Conservation (phyloP, 192 early-diverging fungal genomes). For the Fimicolochytrium jonesii region DNA sequence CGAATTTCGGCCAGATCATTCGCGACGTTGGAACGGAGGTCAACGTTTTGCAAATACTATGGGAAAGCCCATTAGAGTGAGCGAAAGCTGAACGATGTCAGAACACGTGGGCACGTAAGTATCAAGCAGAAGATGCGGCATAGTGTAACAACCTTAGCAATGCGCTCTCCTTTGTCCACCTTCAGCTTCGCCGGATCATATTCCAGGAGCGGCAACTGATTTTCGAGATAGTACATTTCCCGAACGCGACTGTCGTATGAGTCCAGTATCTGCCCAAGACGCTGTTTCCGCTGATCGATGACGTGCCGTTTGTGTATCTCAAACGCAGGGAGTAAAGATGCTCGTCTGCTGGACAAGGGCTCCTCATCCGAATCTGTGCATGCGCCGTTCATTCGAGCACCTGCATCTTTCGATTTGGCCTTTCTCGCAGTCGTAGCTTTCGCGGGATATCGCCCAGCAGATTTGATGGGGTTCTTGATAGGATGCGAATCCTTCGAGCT, state of each 20-base stretch:
- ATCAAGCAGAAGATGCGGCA: slow-evolving; percentile 7
- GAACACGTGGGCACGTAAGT: slow-evolving; percentile 1
- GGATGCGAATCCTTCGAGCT: too few species aligned
- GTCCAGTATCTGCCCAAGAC: slow-evolving; percentile 44
- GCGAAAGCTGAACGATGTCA: not conserved
- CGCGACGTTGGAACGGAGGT: slow-evolving; percentile 12
- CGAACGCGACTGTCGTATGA: slow-evolving; percentile 50
- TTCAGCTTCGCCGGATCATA: slow-evolving; percentile 51
- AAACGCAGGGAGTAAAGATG: slow-evolving; percentile 39
- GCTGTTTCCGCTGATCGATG: slow-evolving; percentile 32
- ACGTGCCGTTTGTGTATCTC: slow-evolving; percentile 33
- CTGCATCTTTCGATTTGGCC: too few species aligned
- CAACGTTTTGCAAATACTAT: slow-evolving; percentile 8
- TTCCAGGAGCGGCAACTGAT: slow-evolving; percentile 42
- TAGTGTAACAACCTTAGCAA: slow-evolving; percentile 51
- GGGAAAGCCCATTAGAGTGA: too few species aligned
- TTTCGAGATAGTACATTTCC: slow-evolving; percentile 58
- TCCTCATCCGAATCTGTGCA: slow-evolving; percentile 8
- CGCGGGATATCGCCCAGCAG: too few species aligned
- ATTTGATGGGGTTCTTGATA: too few species aligned
- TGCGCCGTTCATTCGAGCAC: too few species aligned
- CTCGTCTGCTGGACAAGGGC: slow-evolving; percentile 3
- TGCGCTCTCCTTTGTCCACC: slow-evolving; percentile 49
- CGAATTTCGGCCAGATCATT: slow-evolving; percentile 1
- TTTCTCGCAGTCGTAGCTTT: too few species aligned